Base-by-base conservation (phyloP, 192 early-diverging fungal species). In the Dispira simplex region DNA sequence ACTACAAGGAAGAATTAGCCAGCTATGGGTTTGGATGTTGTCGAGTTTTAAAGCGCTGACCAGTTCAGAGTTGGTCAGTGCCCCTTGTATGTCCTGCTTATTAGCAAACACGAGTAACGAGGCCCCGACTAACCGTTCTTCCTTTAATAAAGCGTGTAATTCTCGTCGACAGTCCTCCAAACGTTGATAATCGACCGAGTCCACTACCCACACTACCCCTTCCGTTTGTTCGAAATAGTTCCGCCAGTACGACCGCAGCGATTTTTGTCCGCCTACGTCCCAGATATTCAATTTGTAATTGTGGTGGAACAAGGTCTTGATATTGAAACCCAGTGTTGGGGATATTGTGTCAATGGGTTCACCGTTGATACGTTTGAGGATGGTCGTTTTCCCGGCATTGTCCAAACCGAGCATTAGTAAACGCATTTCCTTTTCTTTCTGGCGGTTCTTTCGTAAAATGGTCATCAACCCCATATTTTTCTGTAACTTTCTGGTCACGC, bases 151-250 rank as follows among this genome's bases (percentile, higher is more conserved):
- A 6, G 75, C 68, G 8, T 77, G 57, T 18, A 99, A 69, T 72
- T 99, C 97, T 21, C 71, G 62, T 46, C 74, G 80, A 67, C 93
- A 97, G 65, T 90, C 88, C 27, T 83, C 74, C 65, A 97, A 74
- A 16, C 97, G 73, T 44, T 83, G 71, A 51, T 85, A 67, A 71
- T 99, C 97, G 13, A 90, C 90, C 45, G 89, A 88, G 67, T 99
- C 97, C 14, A 99, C 92, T 0, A 99, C 97, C 95, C 95, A 99
- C 25, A 97, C 86, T 14, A 99, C 70, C 0, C 88, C 97, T 65
- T 99, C 97, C 0, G 97, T 99, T 62, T 95, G 89, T 69, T 99
- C 97, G 84, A 99, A 99, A 67, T 99, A 99, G 78, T 99, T 99
- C 39, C 95, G 76, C 97, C 97, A 99, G 72, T 97, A 99, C 6